Evolutionary conservation across 2,329 filamentous ascomycete species (phyloP).

Genomic region (Penicillium sclerotigenum): DNA sequence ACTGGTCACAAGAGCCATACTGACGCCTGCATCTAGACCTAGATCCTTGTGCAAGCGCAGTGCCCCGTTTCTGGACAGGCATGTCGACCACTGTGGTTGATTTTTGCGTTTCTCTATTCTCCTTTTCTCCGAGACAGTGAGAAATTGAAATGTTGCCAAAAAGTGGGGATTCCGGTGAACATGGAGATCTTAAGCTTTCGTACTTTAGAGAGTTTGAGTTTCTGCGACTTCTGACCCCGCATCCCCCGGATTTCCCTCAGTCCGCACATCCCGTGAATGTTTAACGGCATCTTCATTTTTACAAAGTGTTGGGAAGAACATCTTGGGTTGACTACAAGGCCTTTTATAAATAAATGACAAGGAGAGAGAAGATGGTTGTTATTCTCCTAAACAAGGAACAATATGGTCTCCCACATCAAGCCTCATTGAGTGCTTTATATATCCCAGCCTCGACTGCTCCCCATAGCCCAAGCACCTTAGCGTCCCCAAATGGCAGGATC

Average conservation of each 20-base stretch:
- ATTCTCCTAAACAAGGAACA: background rate
- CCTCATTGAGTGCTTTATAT: conserved; percentile 2
- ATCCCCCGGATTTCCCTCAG: background rate
- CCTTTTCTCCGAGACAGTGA: background rate
- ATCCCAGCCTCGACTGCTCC: conserved; percentile 8
- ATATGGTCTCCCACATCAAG: background rate
- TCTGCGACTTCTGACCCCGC: background rate
- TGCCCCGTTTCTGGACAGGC: background rate
- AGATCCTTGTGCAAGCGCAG: background rate
- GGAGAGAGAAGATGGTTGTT: background rate
- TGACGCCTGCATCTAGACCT: background rate
- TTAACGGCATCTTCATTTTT: background rate
- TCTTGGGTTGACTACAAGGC: background rate
- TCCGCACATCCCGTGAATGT: background rate
- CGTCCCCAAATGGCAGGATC: conserved; percentile 51
- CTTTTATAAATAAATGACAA: background rate
- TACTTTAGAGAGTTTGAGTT: background rate
- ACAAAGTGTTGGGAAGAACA: background rate
- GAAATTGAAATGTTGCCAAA: background rate
- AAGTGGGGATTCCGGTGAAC: background rate
- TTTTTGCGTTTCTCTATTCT: background rate
- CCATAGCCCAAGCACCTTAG: conserved; percentile 45
- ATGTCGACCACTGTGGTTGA: background rate
- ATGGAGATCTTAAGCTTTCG: background rate
- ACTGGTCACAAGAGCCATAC: background rate